Evolutionary conservation across 106 monocot genomes (phyloP).

Genomic region (Dendrobium officinale): DNA sequence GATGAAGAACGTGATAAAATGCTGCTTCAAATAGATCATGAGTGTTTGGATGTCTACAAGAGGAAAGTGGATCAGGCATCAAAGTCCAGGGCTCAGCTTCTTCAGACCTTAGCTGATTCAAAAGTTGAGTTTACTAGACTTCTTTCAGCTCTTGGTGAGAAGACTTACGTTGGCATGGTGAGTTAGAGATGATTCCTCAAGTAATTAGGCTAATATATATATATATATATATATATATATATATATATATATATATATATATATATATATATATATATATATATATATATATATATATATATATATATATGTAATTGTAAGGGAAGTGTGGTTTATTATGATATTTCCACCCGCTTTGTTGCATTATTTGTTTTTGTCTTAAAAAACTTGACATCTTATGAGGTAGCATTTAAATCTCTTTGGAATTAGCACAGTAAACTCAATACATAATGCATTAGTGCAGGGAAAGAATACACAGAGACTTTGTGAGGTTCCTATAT

Average conservation of each 20-base stretch:
- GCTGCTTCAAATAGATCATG: conserved; percentile 85
- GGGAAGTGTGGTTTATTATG: no score
- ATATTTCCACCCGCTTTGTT: neutral
- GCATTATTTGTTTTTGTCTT: neutral
- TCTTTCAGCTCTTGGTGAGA: conserved; percentile 84
- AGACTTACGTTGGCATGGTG: conserved; percentile 46
- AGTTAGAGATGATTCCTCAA: conserved; percentile 17
- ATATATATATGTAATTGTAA: no score
- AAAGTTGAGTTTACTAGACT: conserved; percentile 57
- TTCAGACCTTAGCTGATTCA: conserved; percentile 83
- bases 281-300: no score
- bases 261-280: no score
- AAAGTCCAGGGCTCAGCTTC: no score
- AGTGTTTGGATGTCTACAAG: conserved; percentile 95
- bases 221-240: no score
- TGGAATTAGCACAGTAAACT: no score
- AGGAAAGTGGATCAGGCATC: conserved; percentile 89
- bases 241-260: no score
- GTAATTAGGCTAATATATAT: neutral
- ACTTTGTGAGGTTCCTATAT: neutral
- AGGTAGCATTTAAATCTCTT: neutral
- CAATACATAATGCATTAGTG: neutral
- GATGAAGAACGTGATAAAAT: conserved; percentile 86
- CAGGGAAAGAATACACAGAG: neutral
- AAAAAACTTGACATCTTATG: neutral